Evolutionary conservation across 2,329 filamentous ascomycete genomes (phyloP), one percentile per base, ranked within the genome.

Genomic region (Colletotrichum liriopes): DNA sequence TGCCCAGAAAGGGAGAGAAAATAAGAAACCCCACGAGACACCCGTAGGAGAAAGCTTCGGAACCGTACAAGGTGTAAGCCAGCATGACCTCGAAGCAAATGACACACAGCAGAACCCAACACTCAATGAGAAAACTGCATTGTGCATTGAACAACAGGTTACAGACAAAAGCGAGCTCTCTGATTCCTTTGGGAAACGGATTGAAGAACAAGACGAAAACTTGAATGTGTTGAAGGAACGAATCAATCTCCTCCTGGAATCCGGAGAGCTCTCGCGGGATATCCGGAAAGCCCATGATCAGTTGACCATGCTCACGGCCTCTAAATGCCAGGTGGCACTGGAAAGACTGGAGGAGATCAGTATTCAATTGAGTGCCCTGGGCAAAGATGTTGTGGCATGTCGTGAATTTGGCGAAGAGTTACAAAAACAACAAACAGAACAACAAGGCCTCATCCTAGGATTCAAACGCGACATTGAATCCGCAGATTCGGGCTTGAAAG

Each of bases 261-360:
- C 59, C 26, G 23, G 12, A 26, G 52, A 69, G 5, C 52, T 72
- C 14, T 68, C 69, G 14, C 52, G 69, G 12, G 65, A 69, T 5
- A 45, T 72, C 18, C 59, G 52, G 37, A 72, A 54, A 47, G 69
- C 69, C 5, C 58, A 72, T 14, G 54, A 64, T 20, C 65, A 72
- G 14, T 59, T 72, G 9, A 59, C 45, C 45, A 32, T 69, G 12
- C 47, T 47, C 23, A 72, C 65, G 9, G 65, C 69, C 6, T 59
- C 58, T 3, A 51, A 55, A 23, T 72, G 65, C 45, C 18, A 68
- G 43, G 45, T 49, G 32, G n/a, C 65, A 18, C 43, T 72, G 26
- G 58, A 58, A 9, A 69, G 39, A 47, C 45, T 68, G 7, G 52
- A 72, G 1, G 12, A 18, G 6, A 16, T 72, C n/a, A 41, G 32